Evolutionary conservation across 495 filamentous ascomycete genomes (phyloP), one percentile per base, ranked within the genome.

Genomic region (Symbiotaphrina buchneri): DNA sequence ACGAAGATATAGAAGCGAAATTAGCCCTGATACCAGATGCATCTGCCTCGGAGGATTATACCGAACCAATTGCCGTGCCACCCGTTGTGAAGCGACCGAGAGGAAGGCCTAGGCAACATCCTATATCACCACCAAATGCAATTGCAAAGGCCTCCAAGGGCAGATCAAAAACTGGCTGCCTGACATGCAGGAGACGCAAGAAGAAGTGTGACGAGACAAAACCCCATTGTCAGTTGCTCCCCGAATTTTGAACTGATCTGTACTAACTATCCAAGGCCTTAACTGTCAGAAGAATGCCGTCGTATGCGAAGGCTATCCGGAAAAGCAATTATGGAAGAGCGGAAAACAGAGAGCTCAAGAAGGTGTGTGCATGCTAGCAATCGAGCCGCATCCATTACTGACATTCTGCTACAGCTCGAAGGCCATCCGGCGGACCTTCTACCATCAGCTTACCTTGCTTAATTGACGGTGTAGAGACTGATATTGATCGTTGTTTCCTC

Each of bases 191-290:
- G 34, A 74, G 75, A 43, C 61, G 83, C 19, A 92, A 92, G 58
- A 94, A 92, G 74, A 94, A 94, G 56, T 94, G 83, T 53, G 83
- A 92, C 46, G 83, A 94, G 56, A 70, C 72, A n/a, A 90, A 84
- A 43, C 83, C 83, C 33, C 57, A 65, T 42, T 91, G 79, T 68
- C 61, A 64, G 69, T 54, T 33, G 31, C 21, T 28, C 21, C 18
- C 11, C 14, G 8, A 5, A 33, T 31, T 32, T 10, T 25, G 22
- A 32, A 26, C 32, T 28, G 31, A 37, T 24, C 25, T 39, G 32
- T 41, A 26, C 32, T 50, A 41, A 23, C 39, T 25, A 28, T 13
- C n/a, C 7, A 16, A 69, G 81, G 81, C 50, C 58, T 79, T 39
- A 85, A 87, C 45, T 93, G 83, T 46, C 72, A 85, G 55, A 92